These are phyloP conservation scores for Sugiyamaella sp. DNA, from an alignment of 1,139 yeast genomes.

Conservation along the genomic window DNA sequence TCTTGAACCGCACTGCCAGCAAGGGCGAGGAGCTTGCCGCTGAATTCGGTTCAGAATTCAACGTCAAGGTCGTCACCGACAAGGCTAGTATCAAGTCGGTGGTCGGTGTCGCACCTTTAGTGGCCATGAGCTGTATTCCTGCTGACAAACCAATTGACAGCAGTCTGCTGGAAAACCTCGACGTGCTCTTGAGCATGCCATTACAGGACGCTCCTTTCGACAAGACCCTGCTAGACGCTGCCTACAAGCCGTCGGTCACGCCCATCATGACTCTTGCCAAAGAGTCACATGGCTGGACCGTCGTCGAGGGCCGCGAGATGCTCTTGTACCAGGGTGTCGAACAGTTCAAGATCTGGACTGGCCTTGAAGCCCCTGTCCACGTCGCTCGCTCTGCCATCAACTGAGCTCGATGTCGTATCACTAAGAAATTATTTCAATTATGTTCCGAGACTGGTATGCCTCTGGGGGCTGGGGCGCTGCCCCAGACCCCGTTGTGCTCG, in stretches of 20 bases:
- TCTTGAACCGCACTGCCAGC: slow-evolving; percentile 76
- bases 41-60: slow-evolving; percentile 62
- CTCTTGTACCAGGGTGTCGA: slow-evolving; percentile 88
- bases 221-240: slow-evolving; percentile 81
- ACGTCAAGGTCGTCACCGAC: slow-evolving; percentile 61
- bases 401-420: neutral
- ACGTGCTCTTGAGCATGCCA: slow-evolving; percentile 45
- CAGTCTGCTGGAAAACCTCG: slow-evolving; percentile 49
- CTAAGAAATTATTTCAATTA: neutral
- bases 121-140: slow-evolving; percentile 86
- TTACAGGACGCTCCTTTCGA: slow-evolving; percentile 38
- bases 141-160: slow-evolving; percentile 77
- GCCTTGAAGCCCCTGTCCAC: slow-evolving; percentile 47
- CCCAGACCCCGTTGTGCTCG: neutral
- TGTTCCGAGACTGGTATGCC: too few species aligned
- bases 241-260: slow-evolving; percentile 85
- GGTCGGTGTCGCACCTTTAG: slow-evolving; percentile 48
- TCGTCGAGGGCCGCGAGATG: slow-evolving; percentile 88
- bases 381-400: slow-evolving; percentile 14
- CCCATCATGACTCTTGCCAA: slow-evolving; percentile 80
- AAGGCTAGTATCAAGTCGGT: slow-evolving; percentile 32
- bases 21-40: slow-evolving; percentile 63
- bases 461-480: neutral
- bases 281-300: slow-evolving; percentile 64
- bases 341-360: slow-evolving; percentile 82